Percentiles rank a stretch among this genome's conserved stretches.
These are phyloP conservation scores for Bruguiera hainesii DNA, from an alignment of 441 rosid species.

Conservation along the genomic window DNA sequence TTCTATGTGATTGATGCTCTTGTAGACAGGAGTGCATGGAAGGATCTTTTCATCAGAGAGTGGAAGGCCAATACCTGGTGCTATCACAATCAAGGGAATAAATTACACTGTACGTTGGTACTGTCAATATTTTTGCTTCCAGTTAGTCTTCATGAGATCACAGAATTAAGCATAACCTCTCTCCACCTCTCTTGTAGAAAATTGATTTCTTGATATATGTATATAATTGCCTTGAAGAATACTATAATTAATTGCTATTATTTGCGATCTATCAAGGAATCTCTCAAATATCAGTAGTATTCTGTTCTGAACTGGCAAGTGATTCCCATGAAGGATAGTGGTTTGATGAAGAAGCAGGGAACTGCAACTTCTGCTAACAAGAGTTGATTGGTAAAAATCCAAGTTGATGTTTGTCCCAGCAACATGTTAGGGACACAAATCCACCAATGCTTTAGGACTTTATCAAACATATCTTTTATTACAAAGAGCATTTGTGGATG, in stretches of 20 bases:
- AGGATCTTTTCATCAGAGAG: conserved; percentile 74
- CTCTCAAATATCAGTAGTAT: neutral
- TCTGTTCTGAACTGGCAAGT: neutral
- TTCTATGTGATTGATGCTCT: conserved; percentile 12
- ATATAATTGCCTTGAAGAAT: neutral
- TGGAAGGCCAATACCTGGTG: conserved; percentile 79
- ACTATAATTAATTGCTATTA: neutral
- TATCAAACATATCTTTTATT: neutral
- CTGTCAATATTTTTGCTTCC: neutral
- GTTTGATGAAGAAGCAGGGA: neutral
- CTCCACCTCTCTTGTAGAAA: too few relatives aligned
- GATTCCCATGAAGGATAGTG: neutral
- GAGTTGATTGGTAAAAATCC: neutral
- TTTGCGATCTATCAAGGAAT: neutral
- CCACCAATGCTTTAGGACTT: neutral
- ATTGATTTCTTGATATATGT: too few relatives aligned
- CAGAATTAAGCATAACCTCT: too few relatives aligned
- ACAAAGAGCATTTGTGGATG: neutral
- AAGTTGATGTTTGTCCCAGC: neutral
- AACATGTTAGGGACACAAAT: neutral
- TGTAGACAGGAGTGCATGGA: conserved; percentile 90
- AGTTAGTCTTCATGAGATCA: neutral
- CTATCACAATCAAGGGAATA: conserved; percentile 59
- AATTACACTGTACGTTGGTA: conserved; percentile 54
- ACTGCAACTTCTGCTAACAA: neutral